These are phyloP conservation scores for Talaromyces sp. DNA, from an alignment of 2,329 filamentous ascomycete species.

Conservation along the genomic window DNA sequence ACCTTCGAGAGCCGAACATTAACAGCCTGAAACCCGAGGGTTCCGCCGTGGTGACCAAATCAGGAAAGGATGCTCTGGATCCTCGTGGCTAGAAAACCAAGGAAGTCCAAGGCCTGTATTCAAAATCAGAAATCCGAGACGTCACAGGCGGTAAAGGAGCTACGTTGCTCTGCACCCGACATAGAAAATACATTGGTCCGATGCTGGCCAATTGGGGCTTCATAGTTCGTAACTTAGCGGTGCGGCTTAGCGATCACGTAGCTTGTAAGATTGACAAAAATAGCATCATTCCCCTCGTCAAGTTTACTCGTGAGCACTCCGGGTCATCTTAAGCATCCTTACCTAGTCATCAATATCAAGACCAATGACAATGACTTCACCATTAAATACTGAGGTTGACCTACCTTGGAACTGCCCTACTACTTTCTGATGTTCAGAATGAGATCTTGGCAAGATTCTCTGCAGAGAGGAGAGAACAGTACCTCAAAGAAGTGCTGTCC, in stretches of 20 bases:
- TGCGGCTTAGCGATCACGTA: not conserved
- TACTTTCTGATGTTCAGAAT: conserved; percentile 1
- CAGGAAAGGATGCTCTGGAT: not conserved
- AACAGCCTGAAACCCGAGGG: not conserved
- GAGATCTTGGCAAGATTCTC: not conserved
- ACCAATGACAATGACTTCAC: not conserved
- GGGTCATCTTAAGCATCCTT: too few relatives aligned
- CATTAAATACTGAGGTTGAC: not conserved
- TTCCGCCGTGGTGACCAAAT: not conserved
- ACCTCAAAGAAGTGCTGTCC: not conserved
- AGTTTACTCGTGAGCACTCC: not conserved
- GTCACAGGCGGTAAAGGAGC: not conserved
- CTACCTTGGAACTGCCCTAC: not conserved
- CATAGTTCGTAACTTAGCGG: not conserved
- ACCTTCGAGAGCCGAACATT: not conserved
- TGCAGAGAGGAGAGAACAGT: not conserved
- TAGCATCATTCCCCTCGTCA: not conserved
- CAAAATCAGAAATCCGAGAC: not conserved
- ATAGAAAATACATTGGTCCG: not conserved
- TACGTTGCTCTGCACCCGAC: not conserved
- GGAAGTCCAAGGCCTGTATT: not conserved
- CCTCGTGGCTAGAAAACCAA: too few relatives aligned
- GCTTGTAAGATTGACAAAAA: not conserved
- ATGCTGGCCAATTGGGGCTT: not conserved
- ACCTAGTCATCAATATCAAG: not conserved